Conservation (phyloP, 129 eudicot genomes). For the Chrysanthemum makinoi region DNA sequence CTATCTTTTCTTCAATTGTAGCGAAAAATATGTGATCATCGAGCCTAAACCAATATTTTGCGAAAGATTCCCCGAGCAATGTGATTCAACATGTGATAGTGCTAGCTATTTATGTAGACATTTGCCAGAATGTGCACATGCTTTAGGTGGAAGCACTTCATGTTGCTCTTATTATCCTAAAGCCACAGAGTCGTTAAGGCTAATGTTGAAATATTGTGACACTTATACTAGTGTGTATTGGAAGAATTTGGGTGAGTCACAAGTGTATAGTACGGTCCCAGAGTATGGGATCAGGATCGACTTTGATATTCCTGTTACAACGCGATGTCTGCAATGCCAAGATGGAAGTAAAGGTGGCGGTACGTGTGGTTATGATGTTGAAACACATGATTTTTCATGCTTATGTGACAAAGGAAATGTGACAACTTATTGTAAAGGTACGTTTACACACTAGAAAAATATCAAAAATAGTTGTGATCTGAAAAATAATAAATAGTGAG, state of each 20-base stretch:
- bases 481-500: neutral
- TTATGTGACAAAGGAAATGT: slow-evolving; percentile 72
- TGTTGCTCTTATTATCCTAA: slow-evolving; percentile 95
- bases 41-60: slow-evolving; percentile 81
- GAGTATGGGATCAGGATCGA: slow-evolving; percentile 89
- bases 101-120: slow-evolving; percentile 83
- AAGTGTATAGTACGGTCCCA: slow-evolving; percentile 53
- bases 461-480: no score
- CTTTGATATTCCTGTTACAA: slow-evolving; percentile 82
- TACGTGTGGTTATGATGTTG: slow-evolving; percentile 71
- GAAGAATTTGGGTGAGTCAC: slow-evolving; percentile 65
- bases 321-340: slow-evolving; percentile 71
- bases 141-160: slow-evolving; percentile 39
- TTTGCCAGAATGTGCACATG: slow-evolving; percentile 60
- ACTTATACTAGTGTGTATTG: slow-evolving; percentile 89
- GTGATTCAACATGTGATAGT: slow-evolving; percentile 82
- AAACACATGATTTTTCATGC: slow-evolving; percentile 63
- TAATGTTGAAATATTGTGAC: slow-evolving; percentile 78
- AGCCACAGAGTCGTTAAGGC: slow-evolving; percentile 78
- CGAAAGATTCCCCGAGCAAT: slow-evolving; percentile 78
- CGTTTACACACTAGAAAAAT: neutral
- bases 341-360: slow-evolving; percentile 78
- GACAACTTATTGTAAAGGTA: slow-evolving; percentile 84
- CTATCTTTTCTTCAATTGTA: slow-evolving; percentile 89
- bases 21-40: slow-evolving; percentile 55